These are phyloP conservation scores for Phylloporus scabripes DNA, from an alignment of 768 basidiomycete species.

Conservation along the genomic window DNA sequence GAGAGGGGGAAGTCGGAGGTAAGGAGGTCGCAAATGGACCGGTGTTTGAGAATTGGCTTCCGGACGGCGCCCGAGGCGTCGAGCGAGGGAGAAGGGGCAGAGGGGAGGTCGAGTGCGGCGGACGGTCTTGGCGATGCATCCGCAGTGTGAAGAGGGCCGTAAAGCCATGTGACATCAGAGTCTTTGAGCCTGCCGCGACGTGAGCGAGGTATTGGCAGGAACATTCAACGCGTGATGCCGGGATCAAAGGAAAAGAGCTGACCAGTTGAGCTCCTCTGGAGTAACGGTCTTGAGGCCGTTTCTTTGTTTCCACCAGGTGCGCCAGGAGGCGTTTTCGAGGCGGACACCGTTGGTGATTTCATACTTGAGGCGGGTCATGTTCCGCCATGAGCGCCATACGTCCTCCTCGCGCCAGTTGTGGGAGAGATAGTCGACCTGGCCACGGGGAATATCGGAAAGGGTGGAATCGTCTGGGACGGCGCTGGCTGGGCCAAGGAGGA, in stretches of 20 bases:
- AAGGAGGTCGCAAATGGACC: constrained; percentile 87
- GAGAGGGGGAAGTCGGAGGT: constrained; percentile 62
- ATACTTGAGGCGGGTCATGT: constrained; percentile 97
- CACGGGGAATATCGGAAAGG: constrained; percentile 77
- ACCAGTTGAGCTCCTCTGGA: constrained; percentile 99
- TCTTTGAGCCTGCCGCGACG: constrained; percentile 81
- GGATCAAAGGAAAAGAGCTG: constrained; percentile 27
- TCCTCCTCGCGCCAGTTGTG: constrained; percentile 98
- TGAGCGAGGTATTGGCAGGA: constrained; percentile 4
- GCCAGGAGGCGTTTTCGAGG: constrained; percentile 97
- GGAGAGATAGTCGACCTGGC: constrained; percentile 97
- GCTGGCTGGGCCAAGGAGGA: constrained; percentile 61
- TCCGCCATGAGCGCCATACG: constrained; percentile 97
- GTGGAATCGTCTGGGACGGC: constrained; percentile 69
- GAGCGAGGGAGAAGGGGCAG: constrained; percentile 27
- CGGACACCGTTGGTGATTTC: constrained; percentile 93
- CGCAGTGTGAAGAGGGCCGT: constrained; percentile 95
- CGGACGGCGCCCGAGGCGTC: constrained; percentile 24
- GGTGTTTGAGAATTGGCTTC: constrained; percentile 95
- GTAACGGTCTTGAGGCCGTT: constrained; percentile 93
- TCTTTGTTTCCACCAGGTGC: constrained; percentile 99
- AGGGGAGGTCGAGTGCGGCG: constrained; percentile 35
- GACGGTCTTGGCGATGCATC: constrained; percentile 54
- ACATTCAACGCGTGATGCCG: not conserved
- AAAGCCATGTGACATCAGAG: constrained; percentile 98